Conservation (phyloP, 352 stramenopile species). For the Phytophthora megakarya region DNA sequence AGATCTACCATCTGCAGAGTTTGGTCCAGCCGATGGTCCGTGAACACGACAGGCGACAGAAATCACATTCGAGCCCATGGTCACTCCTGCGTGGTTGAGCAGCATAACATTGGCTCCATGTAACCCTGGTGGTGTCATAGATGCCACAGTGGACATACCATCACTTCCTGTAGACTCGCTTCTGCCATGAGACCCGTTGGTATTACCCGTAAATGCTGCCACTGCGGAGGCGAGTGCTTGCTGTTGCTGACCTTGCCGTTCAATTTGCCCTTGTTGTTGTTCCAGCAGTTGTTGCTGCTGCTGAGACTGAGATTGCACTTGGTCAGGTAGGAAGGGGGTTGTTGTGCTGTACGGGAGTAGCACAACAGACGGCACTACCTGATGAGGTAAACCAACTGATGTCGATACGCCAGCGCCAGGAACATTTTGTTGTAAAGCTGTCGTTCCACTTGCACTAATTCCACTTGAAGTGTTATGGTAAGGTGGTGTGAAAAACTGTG, state of each 20-base stretch:
- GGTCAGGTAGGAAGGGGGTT: slow-evolving; percentile 14
- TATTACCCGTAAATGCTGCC: slow-evolving; percentile 18
- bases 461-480: slow-evolving; percentile 6
- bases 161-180: slow-evolving; percentile 8
- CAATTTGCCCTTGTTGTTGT: slow-evolving; percentile 17
- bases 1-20: slow-evolving; percentile 6
- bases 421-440: slow-evolving; percentile 11
- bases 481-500: slow-evolving; percentile 21
- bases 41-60: slow-evolving; percentile 38
- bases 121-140: slow-evolving; percentile 16
- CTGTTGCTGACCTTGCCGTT: slow-evolving; percentile 6
- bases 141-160: slow-evolving; percentile 22
- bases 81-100: slow-evolving; percentile 31
- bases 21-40: slow-evolving; percentile 17
- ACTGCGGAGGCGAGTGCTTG: background rate
- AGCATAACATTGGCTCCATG: slow-evolving; percentile 19
- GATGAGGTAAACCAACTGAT: slow-evolving; percentile 9
- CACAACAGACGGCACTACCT: slow-evolving; percentile 38
- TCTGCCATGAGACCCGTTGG: background rate
- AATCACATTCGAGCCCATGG: slow-evolving; percentile 28
- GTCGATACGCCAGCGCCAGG: background rate
- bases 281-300: slow-evolving; percentile 12
- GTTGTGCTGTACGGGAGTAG: slow-evolving; percentile 38
- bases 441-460: slow-evolving; percentile 10
- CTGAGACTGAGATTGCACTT: slow-evolving; percentile 21